These are phyloP conservation scores for Hysterium pulicare DNA, from an alignment of 2,329 filamentous ascomycete genomes.

Conservation along the genomic window DNA sequence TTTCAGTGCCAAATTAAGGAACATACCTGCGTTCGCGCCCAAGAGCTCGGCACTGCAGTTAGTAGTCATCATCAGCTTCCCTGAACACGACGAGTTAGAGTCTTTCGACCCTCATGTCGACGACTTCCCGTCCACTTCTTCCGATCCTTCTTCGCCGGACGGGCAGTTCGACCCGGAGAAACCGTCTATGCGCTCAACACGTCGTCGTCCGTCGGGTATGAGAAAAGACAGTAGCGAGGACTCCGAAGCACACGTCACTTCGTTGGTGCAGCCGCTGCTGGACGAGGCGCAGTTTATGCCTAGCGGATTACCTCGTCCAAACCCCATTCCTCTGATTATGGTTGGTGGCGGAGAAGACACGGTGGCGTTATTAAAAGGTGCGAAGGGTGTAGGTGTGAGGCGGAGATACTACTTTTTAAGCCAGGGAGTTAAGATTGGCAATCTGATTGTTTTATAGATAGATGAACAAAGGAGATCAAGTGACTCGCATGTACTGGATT, in stretches of 20 bases:
- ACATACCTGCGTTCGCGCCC: conserved; percentile 75
- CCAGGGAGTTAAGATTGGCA: conserved; percentile 73
- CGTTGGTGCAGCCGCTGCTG: conserved; percentile 64
- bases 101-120: conserved; percentile 4
- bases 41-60: conserved; percentile 65
- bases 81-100: conserved; percentile 46
- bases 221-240: too few species aligned
- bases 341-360: conserved; percentile 65
- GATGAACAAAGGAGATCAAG: too few species aligned
- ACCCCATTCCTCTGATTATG: conserved; percentile 81
- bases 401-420: conserved; percentile 78
- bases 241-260: too few species aligned
- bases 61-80: conserved; percentile 71
- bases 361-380: conserved; percentile 60
- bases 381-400: conserved; percentile 69
- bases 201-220: too few species aligned
- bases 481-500: too few species aligned
- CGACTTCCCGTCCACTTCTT: too few species aligned
- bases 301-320: conserved; percentile 63
- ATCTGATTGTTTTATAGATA: conserved; percentile 64
- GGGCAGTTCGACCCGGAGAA: too few species aligned
- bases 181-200: too few species aligned
- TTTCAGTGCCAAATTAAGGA: conserved; percentile 77
- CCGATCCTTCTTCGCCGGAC: too few species aligned
- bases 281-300: conserved; percentile 71